Evolutionary conservation across 176 grass and related monocot species (phyloP), one percentile per base, ranked within the genome.

Genomic region (Avena eriantha): DNA sequence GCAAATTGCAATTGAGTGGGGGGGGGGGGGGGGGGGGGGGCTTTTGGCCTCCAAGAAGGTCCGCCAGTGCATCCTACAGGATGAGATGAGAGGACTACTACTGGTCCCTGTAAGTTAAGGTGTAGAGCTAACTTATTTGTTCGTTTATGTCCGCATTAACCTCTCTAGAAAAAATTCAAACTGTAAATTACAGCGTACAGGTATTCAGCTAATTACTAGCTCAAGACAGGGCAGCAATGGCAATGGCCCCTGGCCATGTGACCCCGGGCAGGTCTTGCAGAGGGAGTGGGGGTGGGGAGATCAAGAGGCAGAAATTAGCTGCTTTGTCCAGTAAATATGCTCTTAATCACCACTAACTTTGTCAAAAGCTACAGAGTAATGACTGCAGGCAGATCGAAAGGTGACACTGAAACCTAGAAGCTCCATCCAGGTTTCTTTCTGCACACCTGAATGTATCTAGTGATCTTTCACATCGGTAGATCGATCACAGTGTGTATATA

Each of bases 51-150:
- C n/a, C n/a, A n/a, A n/a, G n/a, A n/a, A n/a, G n/a, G n/a, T n/a
- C n/a, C n/a, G n/a, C n/a, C n/a, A n/a, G n/a, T n/a, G n/a, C n/a
- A n/a, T n/a, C n/a, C n/a, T n/a, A n/a, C n/a, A n/a, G n/a, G n/a
- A n/a, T n/a, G n/a, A n/a, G n/a, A n/a, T n/a, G 36, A 39, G 36
- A 39, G 36, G 36, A 46, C 9, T 56, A 21, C 3, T 14, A n/a
- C 23, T 80, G 41, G 19, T 60, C 77, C 39, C 5, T 39, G 36
- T 50, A 3, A 75, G 64, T 71, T 80, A 72, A 86, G 14, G 53
- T 29, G 53, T 46, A 61, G 53, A 81, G 55, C 85, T 87, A 74
- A 77, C 82, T 66, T 55, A 34, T 84, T 64, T 85, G 69, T 57
- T 45, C 15, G 36, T 24, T 89, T 66, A 80, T 55, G 45, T 43